A percentile compares a stretch with the other conserved stretches of the same genome.
Evolutionary conservation across 1,284 basidiomycete species (phyloP).

Genomic region (Tilletiaria anomala): DNA sequence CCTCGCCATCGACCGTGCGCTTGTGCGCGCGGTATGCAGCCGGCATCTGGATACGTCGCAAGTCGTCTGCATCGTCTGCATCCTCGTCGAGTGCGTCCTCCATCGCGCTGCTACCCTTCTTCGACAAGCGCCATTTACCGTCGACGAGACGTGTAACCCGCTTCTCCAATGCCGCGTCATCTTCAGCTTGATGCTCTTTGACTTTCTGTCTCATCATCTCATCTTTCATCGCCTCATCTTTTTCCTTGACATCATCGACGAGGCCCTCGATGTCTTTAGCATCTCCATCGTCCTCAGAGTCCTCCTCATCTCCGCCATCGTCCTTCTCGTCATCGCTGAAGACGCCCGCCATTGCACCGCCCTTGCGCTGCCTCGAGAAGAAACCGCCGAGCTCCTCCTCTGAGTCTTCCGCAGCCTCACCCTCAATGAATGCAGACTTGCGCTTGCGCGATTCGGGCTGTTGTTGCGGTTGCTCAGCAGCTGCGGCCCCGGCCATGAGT

Average conservation of each 20-base stretch:
- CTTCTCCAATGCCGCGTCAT: constrained; percentile 21
- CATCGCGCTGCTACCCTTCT: constrained; percentile 12
- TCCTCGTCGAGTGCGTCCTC: constrained; percentile 32
- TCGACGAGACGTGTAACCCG: constrained; percentile 10
- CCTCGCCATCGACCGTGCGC: constrained; percentile 17
- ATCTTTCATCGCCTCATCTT: constrained; percentile 29
- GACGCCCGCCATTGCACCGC: constrained; percentile 26
- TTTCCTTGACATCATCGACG: constrained; percentile 28
- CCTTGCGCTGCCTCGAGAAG: constrained; percentile 9
- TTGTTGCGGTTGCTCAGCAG: neutral
- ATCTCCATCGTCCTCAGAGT: constrained; percentile 23
- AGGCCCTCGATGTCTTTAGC: constrained; percentile 27
- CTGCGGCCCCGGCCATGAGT: neutral
- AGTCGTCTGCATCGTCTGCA: constrained; percentile 27
- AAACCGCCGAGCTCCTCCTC: constrained; percentile 19
- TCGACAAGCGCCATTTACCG: constrained; percentile 19
- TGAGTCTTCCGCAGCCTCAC: constrained; percentile 37
- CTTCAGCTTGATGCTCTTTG: constrained; percentile 19
- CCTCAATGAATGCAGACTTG: constrained; percentile 21
- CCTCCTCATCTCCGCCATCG: constrained; percentile 12
- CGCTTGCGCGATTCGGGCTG: neutral
- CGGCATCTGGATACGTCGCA: constrained; percentile 10
- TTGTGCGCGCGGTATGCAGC: constrained; percentile 10
- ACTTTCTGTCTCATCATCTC: constrained; percentile 14
- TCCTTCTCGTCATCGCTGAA: constrained; percentile 18